Evolutionary conservation across 139 green algal genomes (phyloP).

Genomic region (Zygnema circumcarinatum): DNA sequence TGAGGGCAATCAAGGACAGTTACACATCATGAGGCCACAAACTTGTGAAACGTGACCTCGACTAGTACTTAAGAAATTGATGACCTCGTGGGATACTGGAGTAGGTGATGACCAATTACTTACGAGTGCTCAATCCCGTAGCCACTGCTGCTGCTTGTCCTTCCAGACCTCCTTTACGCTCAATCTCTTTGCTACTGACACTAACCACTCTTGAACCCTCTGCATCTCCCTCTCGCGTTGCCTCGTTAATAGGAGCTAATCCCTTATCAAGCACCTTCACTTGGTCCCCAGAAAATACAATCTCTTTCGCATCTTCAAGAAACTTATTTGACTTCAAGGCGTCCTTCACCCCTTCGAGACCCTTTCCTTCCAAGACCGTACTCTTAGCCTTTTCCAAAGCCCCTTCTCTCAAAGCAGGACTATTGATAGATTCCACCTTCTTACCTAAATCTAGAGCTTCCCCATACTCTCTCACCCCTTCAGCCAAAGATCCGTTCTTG

Average conservation of each 20-base stretch:
- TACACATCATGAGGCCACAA: too few species aligned
- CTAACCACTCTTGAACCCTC: neutral
- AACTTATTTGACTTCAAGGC: neutral
- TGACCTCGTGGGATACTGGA: neutral
- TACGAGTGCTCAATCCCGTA: neutral
- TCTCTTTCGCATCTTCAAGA: neutral
- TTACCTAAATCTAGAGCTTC: too few species aligned
- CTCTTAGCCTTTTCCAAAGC: too few species aligned
- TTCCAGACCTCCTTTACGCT: too few species aligned
- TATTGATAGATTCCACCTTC: too few species aligned
- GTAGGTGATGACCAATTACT: neutral
- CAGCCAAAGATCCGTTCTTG: too few species aligned
- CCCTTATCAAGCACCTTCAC: neutral
- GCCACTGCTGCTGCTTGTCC: neutral
- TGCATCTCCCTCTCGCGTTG: neutral
- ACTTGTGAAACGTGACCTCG: too few species aligned
- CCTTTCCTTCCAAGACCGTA: too few species aligned
- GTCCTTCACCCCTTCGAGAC: neutral
- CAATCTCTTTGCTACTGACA: too few species aligned
- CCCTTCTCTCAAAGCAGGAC: too few species aligned
- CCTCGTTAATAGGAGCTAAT: neutral
- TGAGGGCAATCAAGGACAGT: too few species aligned
- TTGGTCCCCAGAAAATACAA: neutral
- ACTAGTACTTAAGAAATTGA: slow-evolving; percentile 5
- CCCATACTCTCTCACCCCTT: too few species aligned